A percentile compares a stretch with the other conserved stretches of the same genome.
Conservation (phyloP, 192 early-diverging fungal genomes). For the Backusella macrospora region DNA sequence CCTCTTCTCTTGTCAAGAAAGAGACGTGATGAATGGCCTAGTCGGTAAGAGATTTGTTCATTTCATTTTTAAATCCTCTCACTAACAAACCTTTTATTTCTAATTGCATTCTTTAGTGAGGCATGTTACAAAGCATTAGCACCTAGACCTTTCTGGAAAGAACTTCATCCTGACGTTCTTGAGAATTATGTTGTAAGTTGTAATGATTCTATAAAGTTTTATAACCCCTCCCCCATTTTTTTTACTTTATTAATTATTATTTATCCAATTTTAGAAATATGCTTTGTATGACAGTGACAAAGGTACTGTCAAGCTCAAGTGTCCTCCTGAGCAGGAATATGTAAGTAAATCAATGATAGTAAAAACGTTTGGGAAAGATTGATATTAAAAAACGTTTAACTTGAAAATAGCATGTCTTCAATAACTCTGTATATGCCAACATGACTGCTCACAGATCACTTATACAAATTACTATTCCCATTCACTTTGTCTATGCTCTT, state of each 20-base stretch:
- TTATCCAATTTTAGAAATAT: conserved; percentile 37
- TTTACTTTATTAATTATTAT: neutral
- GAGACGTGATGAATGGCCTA: conserved; percentile 51
- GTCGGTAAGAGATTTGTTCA: conserved; percentile 31
- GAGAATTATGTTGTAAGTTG: conserved; percentile 55
- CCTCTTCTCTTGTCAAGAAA: conserved; percentile 45
- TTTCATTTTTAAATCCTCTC: neutral
- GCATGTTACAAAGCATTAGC: conserved; percentile 28
- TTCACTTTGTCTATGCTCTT: conserved; percentile 44
- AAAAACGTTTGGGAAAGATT: neutral
- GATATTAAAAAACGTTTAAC: neutral
- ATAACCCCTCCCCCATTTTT: neutral
- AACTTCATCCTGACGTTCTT: conserved; percentile 53
- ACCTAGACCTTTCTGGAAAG: conserved; percentile 41
- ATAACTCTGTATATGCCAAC: conserved; percentile 19
- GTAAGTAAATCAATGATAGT: conserved; percentile 26
- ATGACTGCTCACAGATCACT: conserved; percentile 37
- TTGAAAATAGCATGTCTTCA: conserved; percentile 23
- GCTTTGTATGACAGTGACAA: conserved; percentile 46
- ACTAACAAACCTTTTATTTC: neutral
- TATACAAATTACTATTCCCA: conserved; percentile 39
- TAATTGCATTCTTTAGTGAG: conserved; percentile 26
- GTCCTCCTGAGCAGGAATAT: conserved; percentile 48
- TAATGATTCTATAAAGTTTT: too few species aligned
- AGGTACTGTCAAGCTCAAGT: conserved; percentile 47